Base-by-base conservation (phyloP, 2,329 filamentous ascomycete genomes). In the Trichoderma koningii region DNA sequence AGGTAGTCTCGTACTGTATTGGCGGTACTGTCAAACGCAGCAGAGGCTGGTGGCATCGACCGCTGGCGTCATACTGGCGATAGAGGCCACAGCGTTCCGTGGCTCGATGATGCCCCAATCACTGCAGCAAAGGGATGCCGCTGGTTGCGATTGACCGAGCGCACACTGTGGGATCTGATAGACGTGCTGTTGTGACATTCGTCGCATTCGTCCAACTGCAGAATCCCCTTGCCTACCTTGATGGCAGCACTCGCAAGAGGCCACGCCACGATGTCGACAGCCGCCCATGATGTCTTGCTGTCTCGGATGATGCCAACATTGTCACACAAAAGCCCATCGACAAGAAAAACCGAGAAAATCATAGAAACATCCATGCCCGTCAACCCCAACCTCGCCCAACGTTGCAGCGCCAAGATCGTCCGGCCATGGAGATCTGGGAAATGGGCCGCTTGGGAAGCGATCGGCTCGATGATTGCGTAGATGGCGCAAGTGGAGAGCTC, bases 61-160 rank as follows among this genome's bases (percentile, higher is more conserved):
- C 42, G n/a, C 50, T 63, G 55, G 55, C 60, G 60, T 63, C 60
- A 63, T 63, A 38, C 50, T 63, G 60, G 60, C 60, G 60, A 63
- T 63, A 5, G 60, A 63, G 60, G 60, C 60, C 28, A 23, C 28
- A 38, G 60, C 50, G 30, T 63, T 55, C 41, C 41, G 50, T 26
- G 50, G 48, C 57, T 42, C 59, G 48, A 41, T 48, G 38, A 28
- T 52, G 48, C 41, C 53, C 50, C 34, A 44, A 34, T 51, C 57
- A 42, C 38, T 34, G 15, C 5, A 3, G 55, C 41, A 38, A 26
- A 14, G n/a, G 19, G 23, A 9, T 45, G 17, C 30, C 7, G 6
- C n/a, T n/a, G 57, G 23, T 23, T 23, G 38, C 34, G 23, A 52
- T 42, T 23, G 17, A 9, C 6, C 15, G 21, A 2, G 21, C 3